Conservation (phyloP, 2,329 filamentous ascomycete species). For the Penicillium sp. region DNA sequence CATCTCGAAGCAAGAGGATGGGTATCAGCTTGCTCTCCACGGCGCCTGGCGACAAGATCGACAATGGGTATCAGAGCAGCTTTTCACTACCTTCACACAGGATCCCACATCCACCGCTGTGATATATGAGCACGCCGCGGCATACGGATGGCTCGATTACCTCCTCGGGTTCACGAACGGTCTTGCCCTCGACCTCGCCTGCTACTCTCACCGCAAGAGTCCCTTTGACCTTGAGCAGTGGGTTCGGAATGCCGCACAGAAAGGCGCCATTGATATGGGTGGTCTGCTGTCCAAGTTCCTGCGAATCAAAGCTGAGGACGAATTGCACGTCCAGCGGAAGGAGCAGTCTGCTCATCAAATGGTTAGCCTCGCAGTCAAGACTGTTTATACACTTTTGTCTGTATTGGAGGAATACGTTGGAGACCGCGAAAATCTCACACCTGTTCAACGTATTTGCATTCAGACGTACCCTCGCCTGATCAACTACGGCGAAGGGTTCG, state of each 20-base stretch:
- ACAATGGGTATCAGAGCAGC: constrained; percentile 76
- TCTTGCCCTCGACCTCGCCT: constrained; percentile 83
- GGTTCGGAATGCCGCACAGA: constrained; percentile 67
- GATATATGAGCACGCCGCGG: constrained; percentile 76
- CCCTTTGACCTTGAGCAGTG: constrained; percentile 79
- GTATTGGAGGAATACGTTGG: constrained; percentile 69
- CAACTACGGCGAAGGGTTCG: constrained; percentile 91
- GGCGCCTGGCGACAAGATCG: constrained; percentile 90
- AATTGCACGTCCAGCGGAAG: constrained; percentile 69
- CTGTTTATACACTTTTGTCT: constrained; percentile 75
- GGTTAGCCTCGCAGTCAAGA: constrained; percentile 78
- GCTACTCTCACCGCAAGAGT: constrained; percentile 76
- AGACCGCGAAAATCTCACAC: constrained; percentile 68
- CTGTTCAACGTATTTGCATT: constrained; percentile 82
- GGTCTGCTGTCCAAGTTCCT: constrained; percentile 75
- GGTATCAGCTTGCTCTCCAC: constrained; percentile 85
- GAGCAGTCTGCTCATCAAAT: constrained; percentile 66
- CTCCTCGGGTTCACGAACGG: constrained; percentile 76
- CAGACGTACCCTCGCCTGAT: constrained; percentile 91
- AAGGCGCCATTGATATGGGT: constrained; percentile 67
- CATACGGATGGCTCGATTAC: constrained; percentile 80
- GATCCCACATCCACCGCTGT: constrained; percentile 66
- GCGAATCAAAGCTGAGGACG: constrained; percentile 78
- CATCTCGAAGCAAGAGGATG: constrained; percentile 71
- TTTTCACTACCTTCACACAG: constrained; percentile 73